Evolutionary conservation across 177 flowering plant species (phyloP).

Genomic region (Vitis hybrid): DNA sequence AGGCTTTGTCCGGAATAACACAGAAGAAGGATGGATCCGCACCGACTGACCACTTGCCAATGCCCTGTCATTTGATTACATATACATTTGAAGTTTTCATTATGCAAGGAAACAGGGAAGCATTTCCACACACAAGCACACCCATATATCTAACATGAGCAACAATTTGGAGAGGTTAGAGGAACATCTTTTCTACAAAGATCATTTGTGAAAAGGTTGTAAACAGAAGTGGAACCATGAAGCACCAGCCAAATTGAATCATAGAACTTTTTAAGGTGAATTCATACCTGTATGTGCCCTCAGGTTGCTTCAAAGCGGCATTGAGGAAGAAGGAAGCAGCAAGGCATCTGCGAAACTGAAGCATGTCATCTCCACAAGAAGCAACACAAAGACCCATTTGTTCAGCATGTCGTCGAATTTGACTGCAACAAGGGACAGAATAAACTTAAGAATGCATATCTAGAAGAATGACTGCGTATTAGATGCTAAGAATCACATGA

Average conservation of each 20-base stretch:
- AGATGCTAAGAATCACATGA: background rate
- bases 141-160: no score
- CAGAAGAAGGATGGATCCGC: slow-evolving; percentile 90
- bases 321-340: slow-evolving; percentile 92
- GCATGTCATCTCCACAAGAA: slow-evolving; percentile 89
- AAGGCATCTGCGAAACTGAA: slow-evolving; percentile 82
- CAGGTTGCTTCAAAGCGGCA: slow-evolving; percentile 82
- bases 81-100: background rate
- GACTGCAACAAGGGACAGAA: slow-evolving; percentile 49
- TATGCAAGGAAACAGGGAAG: background rate
- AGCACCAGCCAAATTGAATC: no score
- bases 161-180: no score
- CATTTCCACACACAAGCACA: no score
- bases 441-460: background rate
- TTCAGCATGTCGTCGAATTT: slow-evolving; percentile 68
- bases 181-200: no score
- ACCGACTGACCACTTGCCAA: slow-evolving; percentile 67
- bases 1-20: slow-evolving; percentile 62
- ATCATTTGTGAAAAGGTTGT: no score
- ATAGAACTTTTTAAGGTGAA: no score
- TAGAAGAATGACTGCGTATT: background rate
- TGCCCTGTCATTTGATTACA: slow-evolving; percentile 51
- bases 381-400: slow-evolving; percentile 73
- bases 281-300: slow-evolving; percentile 79
- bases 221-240: no score